Percentiles rank a stretch among this genome's conserved stretches.
Conservation (phyloP, 2,329 filamentous ascomycete species). For the Colletotrichum magnum region DNA sequence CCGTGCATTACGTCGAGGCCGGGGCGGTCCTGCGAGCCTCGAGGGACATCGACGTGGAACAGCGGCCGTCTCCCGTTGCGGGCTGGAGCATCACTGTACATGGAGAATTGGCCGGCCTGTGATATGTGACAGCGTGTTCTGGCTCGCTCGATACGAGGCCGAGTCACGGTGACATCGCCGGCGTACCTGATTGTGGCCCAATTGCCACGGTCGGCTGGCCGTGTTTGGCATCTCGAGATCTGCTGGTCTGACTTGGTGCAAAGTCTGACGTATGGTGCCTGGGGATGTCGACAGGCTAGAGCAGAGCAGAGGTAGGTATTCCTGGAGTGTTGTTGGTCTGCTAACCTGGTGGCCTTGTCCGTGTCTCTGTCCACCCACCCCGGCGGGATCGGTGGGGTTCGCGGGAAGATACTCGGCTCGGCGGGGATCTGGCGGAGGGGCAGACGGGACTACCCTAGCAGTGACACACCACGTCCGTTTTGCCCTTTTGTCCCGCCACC, state of each 20-base stretch:
- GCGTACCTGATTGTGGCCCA: constrained; percentile 35
- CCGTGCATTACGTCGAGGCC: constrained; percentile 18
- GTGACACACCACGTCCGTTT: not conserved
- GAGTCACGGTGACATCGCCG: constrained; percentile 25
- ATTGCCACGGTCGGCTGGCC: not conserved
- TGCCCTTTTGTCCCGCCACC: constrained; percentile 19
- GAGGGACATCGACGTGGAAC: not conserved
- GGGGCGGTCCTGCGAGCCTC: constrained; percentile 1
- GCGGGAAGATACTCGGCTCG: constrained; percentile 25
- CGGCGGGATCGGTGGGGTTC: constrained; percentile 39
- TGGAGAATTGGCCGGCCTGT: not conserved
- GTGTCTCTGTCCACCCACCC: constrained; percentile 17
- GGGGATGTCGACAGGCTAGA: not conserved
- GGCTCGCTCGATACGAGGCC: constrained; percentile 14
- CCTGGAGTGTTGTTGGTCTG: constrained; percentile 19
- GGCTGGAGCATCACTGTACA: not conserved
- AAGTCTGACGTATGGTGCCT: not conserved
- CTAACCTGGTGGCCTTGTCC: constrained; percentile 19
- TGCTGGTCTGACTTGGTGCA: constrained; percentile 3
- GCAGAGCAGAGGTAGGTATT: not conserved
- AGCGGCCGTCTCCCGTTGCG: not conserved
- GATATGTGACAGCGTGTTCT: constrained; percentile 5
- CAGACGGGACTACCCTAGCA: constrained; percentile 32
- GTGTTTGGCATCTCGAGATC: not conserved
- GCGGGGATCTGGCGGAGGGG: constrained; percentile 20